Percentiles rank a stretch among this genome's conserved stretches.
Evolutionary conservation across 257 asterid species (phyloP).

Genomic region (Solanum peruvianum): DNA sequence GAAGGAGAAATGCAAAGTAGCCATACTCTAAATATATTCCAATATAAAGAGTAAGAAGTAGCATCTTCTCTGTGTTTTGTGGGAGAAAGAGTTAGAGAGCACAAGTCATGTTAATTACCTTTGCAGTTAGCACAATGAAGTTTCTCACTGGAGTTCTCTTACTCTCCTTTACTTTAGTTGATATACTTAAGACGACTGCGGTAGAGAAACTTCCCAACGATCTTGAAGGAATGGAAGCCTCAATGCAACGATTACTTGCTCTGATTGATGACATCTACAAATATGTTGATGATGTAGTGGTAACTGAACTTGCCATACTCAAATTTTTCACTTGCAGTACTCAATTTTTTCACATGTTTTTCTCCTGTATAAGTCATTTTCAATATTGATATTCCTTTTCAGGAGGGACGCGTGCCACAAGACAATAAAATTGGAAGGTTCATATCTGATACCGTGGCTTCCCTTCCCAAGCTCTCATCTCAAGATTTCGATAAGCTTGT

Average conservation of each 20-base stretch:
- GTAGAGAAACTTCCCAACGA: conserved; percentile 89
- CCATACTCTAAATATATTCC: background rate
- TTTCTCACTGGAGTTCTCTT: background rate
- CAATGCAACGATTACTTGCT: conserved; percentile 85
- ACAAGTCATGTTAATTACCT: background rate
- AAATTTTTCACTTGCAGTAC: background rate
- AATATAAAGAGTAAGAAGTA: background rate
- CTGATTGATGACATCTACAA: conserved; percentile 68
- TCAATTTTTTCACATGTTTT: background rate
- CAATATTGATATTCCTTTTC: background rate
- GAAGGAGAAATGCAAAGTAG: background rate
- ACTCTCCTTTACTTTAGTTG: conserved; percentile 36
- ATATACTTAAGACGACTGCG: conserved; percentile 62
- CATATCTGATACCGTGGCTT: conserved; percentile 51
- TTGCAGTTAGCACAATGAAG: background rate
- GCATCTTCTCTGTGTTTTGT: background rate
- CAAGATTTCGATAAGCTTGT: conserved; percentile 27
- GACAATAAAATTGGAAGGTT: conserved; percentile 67
- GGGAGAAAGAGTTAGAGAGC: background rate
- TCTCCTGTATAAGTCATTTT: background rate
- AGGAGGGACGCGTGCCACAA: conserved; percentile 73
- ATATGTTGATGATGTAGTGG: conserved; percentile 95
- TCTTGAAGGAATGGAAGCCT: conserved; percentile 92
- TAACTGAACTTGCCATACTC: conserved; percentile 6
- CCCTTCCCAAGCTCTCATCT: conserved; percentile 62